Evolutionary conservation across 768 basidiomycete genomes (phyloP).

Genomic region (Termitomyces sp.): DNA sequence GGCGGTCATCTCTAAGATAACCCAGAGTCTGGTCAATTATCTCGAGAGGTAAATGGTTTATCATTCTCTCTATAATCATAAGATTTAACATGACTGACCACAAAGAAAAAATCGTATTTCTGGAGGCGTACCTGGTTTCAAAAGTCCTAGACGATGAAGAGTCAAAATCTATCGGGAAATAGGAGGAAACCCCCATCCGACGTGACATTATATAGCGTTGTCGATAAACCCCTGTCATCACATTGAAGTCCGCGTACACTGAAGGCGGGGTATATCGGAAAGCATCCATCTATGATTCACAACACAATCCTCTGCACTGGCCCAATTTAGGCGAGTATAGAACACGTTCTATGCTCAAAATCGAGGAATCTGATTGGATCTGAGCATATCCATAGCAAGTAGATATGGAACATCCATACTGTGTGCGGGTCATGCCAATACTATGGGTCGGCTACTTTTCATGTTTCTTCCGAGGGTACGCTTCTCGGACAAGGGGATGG

Average conservation of each 20-base stretch:
- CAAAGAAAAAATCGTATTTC: background rate
- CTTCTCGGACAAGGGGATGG: background rate
- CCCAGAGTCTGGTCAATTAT: constrained; percentile 24
- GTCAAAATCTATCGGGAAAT: background rate
- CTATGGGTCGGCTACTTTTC: no score
- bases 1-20: constrained; percentile 21
- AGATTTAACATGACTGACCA: background rate
- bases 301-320: background rate
- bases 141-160: background rate
- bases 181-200: background rate
- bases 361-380: background rate
- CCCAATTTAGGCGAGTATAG: background rate
- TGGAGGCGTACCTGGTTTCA: background rate
- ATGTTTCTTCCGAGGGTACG: no score
- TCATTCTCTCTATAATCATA: background rate
- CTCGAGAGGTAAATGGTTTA: constrained; percentile 25
- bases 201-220: background rate
- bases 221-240: background rate
- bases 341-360: background rate
- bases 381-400: background rate
- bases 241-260: background rate
- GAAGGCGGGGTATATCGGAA: background rate
- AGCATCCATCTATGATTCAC: background rate
- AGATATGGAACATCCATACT: background rate
- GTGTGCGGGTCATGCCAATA: background rate